A percentile compares a stretch with the other conserved stretches of the same genome.
Conservation (phyloP, 179 eudicot genomes). For the Sideroxylon spinosum region DNA sequence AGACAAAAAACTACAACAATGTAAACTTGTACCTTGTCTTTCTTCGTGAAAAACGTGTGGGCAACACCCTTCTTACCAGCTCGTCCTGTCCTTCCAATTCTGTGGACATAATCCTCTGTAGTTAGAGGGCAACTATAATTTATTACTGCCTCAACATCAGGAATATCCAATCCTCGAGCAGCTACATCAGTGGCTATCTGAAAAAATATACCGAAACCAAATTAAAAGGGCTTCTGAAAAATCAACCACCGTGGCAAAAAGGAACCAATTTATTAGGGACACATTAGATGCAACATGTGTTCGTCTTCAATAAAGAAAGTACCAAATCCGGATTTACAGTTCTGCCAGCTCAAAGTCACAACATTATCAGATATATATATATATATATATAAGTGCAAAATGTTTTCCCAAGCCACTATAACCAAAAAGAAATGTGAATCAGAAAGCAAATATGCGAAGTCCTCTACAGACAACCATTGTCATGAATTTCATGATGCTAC, state of each 20-base stretch:
- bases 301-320: background rate
- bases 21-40: constrained; percentile 64
- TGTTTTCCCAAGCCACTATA: too few species aligned
- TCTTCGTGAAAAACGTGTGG: constrained; percentile 92
- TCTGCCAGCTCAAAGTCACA: background rate
- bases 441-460: background rate
- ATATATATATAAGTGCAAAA: background rate
- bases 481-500: background rate
- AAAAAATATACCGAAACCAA: constrained; percentile 13
- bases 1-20: background rate
- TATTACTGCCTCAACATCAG: constrained; percentile 96
- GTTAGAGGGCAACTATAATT: constrained; percentile 97
- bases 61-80: constrained; percentile 99
- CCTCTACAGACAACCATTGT: background rate
- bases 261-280: background rate
- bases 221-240: background rate
- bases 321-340: background rate
- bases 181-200: constrained; percentile 99
- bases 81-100: constrained; percentile 97
- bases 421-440: background rate
- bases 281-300: background rate
- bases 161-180: constrained; percentile 97
- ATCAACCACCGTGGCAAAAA: background rate
- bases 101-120: constrained; percentile 96
- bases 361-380: background rate